Evolutionary conservation across 73 alveolate genomes (phyloP).

Genomic region (Paramecium sonneborni): DNA sequence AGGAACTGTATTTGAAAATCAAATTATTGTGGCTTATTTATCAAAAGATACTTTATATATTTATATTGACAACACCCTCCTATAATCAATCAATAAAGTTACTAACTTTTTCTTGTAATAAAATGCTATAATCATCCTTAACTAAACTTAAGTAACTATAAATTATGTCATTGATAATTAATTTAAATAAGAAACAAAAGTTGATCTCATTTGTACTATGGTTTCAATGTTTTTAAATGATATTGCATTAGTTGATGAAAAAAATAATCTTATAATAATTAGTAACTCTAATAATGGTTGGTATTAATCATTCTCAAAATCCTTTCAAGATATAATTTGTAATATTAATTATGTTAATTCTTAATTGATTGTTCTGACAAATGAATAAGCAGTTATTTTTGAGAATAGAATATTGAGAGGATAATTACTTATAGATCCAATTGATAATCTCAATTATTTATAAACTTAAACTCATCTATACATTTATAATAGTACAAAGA

Average conservation of each 20-base stretch:
- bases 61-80: not conserved
- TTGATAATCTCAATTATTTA: not conserved
- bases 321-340: not conserved
- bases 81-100: not conserved
- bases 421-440: not conserved
- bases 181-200: not conserved
- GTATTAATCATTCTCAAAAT: not conserved
- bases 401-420: not conserved
- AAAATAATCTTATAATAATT: not conserved
- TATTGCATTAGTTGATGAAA: not conserved
- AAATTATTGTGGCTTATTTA: not conserved
- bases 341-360: not conserved
- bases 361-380: not conserved
- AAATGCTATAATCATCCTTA: not conserved
- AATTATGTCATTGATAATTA: not conserved
- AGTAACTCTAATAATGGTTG: not conserved
- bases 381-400: not conserved
- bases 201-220: not conserved
- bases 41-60: not conserved
- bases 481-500: not conserved
- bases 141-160: not conserved
- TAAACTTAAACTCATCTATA: not conserved
- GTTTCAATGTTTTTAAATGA: not conserved
- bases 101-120: not conserved
- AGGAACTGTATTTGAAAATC: not conserved